Evolutionary conservation across 1,139 yeast species (phyloP), one percentile per base, ranked within the genome.

Genomic region (Komagataea norvegica): DNA sequence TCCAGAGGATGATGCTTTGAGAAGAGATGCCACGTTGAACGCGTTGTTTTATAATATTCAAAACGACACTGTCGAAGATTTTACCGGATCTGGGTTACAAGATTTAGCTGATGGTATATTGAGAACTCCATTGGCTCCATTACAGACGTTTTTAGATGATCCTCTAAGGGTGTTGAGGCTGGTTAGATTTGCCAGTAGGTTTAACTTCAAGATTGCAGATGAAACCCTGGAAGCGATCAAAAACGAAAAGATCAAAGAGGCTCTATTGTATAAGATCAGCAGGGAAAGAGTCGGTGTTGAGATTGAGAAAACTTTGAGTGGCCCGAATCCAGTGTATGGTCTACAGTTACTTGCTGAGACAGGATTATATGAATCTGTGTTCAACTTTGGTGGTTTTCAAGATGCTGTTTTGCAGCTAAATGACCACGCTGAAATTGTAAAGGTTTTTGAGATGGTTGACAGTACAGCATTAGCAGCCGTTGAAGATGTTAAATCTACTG

Each of bases 11-110:
- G 99, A 91, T 60, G 96, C 98, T 0, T 67, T 77, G 50, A 73
- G 98, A 53, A 69, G 99, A 54, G 99, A 91, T 63, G 97, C 97
- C 3, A 91, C 98, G 0, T 66, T 91, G 42, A 83, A 91, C 60
- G 95, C 98, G 0, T 64, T 91, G 25, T 91, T 91, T 56, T 91
- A 83, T 62, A 91, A 91, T 59, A 68, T 91, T 35, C 73, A 74
- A 40, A 74, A 77, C 14, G 67, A 66, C 17, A 52, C 69, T 42
- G 79, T 91, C 17, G 99, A 91, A 54, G 99, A 91, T 60, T 77
- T 81, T 46, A 91, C 98, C 0, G 75, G 73, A 0, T 56, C 57
- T 17, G 99, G 99, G 0, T 54, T 89, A 11, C 57, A 69, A 10
- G 99, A 91, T 57, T 66, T 91, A 44, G 50, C 68, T 33, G 51